These are phyloP conservation scores for Dendryphion nanum DNA, from an alignment of 2,329 filamentous ascomycete genomes.

Conservation along the genomic window DNA sequence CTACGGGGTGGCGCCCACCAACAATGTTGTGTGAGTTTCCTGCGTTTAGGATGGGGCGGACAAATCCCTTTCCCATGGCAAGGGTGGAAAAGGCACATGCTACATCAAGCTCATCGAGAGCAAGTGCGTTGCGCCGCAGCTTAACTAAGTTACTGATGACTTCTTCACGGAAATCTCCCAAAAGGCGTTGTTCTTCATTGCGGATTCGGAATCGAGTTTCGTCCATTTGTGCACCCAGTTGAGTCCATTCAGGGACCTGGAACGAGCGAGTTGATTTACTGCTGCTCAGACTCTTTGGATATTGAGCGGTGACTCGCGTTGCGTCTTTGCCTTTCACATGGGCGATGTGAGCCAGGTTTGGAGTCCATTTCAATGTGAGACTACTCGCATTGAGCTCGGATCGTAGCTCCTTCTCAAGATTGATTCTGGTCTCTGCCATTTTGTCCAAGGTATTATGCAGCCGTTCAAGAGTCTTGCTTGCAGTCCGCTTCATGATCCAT, in stretches of 20 bases:
- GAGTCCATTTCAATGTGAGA: slow-evolving; percentile 81
- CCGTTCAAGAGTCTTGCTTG: slow-evolving; percentile 62
- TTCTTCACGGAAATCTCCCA: slow-evolving; percentile 68
- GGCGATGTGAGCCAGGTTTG: slow-evolving; percentile 83
- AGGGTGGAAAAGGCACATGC: slow-evolving; percentile 80
- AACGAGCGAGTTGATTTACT: slow-evolving; percentile 85
- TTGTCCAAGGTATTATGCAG: slow-evolving; percentile 68
- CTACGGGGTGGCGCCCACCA: slow-evolving; percentile 87
- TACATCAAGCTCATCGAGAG: slow-evolving; percentile 91
- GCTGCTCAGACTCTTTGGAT: slow-evolving; percentile 63
- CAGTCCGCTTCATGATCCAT: slow-evolving; percentile 64
- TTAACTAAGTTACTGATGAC: slow-evolving; percentile 82
- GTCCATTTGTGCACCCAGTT: slow-evolving; percentile 76
- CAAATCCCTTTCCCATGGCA: slow-evolving; percentile 70
- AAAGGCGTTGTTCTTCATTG: slow-evolving; percentile 78
- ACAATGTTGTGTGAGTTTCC: slow-evolving; percentile 69
- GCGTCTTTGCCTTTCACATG: slow-evolving; percentile 81
- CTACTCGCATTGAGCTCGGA: slow-evolving; percentile 51
- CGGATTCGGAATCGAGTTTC: slow-evolving; percentile 75
- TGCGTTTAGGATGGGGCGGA: slow-evolving; percentile 69
- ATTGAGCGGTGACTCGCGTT: slow-evolving; percentile 30
- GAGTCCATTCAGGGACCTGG: slow-evolving; percentile 79
- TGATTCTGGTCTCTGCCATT: slow-evolving; percentile 59
- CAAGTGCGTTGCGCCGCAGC: slow-evolving; percentile 82
- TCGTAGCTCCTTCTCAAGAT: slow-evolving; percentile 62